Percentiles rank a stretch among this genome's conserved stretches.
phyloP scores from a whole-genome alignment of 108 stramenopile genomes.

The Cylindrotheca closterium region DNA sequence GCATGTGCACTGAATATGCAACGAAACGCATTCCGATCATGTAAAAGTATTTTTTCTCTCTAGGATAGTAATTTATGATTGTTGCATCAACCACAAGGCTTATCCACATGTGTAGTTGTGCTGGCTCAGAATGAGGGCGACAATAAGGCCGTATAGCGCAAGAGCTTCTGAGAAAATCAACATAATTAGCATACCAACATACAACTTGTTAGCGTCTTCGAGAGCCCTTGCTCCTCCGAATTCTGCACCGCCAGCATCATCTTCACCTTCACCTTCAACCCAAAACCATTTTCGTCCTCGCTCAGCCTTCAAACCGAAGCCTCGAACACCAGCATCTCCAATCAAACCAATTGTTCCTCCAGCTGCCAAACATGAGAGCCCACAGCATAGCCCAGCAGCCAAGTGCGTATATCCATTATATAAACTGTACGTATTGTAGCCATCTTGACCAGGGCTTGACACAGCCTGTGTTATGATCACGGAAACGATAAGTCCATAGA shows the following conservation, averaged over 20 bases:
- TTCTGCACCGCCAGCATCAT: constrained; percentile 45
- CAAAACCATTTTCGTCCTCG: constrained; percentile 67
- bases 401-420: constrained; percentile 65
- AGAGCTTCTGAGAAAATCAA: constrained; percentile 92
- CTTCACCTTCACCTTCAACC: constrained; percentile 20
- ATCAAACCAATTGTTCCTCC: constrained; percentile 78
- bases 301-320: constrained; percentile 73
- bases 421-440: constrained; percentile 56
- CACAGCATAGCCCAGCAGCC: constrained; percentile 83
- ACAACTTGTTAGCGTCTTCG: constrained; percentile 72
- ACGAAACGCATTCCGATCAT: too few relatives aligned
- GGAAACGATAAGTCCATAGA: constrained; percentile 84
- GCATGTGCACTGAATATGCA: too few relatives aligned
- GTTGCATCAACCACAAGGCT: too few relatives aligned
- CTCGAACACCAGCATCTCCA: constrained; percentile 71
- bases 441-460: constrained; percentile 32
- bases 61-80: too few relatives aligned
- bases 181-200: constrained; percentile 92
- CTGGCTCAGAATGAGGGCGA: not conserved
- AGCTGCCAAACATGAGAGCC: constrained; percentile 77
- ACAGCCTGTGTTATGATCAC: constrained; percentile 78
- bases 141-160: constrained; percentile 60
- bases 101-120: not conserved
- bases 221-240: constrained; percentile 20
- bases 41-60: too few relatives aligned